Conservation (phyloP, 176 grass and related monocot genomes). For the Canna indica region DNA sequence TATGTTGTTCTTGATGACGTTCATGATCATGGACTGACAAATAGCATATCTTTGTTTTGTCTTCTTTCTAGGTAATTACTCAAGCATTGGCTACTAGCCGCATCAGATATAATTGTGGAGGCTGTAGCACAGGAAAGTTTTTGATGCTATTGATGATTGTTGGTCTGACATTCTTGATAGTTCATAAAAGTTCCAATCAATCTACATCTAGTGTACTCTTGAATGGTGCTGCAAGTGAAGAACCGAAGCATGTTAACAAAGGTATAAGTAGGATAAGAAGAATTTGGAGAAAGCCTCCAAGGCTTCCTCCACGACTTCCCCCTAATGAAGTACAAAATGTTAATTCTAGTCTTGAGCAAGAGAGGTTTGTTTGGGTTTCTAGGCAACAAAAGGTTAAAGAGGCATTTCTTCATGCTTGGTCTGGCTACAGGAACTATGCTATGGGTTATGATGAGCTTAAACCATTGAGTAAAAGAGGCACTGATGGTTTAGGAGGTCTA, state of each 20-base stretch:
- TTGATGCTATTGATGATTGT: constrained; percentile 65
- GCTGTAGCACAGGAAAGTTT: constrained; percentile 77
- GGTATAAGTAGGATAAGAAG: constrained; percentile 30
- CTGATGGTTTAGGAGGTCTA: constrained; percentile 84
- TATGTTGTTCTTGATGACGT: background rate
- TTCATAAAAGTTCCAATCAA: constrained; percentile 36
- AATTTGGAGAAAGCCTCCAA: constrained; percentile 78
- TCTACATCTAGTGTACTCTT: constrained; percentile 33
- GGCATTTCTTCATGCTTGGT: constrained; percentile 88
- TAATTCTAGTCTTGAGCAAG: constrained; percentile 31
- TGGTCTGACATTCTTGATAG: constrained; percentile 56
- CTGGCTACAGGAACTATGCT: constrained; percentile 71
- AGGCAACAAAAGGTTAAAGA: constrained; percentile 92
- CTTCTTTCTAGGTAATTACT: constrained; percentile 33
- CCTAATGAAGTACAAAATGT: constrained; percentile 66
- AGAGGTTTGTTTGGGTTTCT: constrained; percentile 34
- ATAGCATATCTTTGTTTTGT: constrained; percentile 14
- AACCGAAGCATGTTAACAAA: constrained; percentile 25
- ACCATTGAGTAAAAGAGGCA: constrained; percentile 71
- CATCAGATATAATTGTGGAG: constrained; percentile 39
- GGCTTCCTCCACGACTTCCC: constrained; percentile 60
- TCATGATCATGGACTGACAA: background rate
- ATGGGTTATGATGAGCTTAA: constrained; percentile 96
- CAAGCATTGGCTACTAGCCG: constrained; percentile 37
- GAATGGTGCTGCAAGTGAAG: constrained; percentile 25